Evolutionary conservation across 495 filamentous ascomycete genomes (phyloP).

Genomic region (Xylaria grammica): DNA sequence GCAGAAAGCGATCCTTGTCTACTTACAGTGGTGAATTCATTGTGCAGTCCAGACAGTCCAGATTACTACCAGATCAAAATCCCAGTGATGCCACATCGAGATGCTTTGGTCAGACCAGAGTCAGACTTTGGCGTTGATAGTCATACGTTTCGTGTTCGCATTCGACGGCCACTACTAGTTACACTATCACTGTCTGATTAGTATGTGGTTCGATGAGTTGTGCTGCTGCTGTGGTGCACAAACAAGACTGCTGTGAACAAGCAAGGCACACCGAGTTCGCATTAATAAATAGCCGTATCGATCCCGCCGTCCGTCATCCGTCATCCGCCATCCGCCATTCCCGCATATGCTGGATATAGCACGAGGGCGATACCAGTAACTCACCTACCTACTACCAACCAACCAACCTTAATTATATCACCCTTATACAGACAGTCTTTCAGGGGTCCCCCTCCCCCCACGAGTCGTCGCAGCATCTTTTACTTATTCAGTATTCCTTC

Average conservation of each 20-base stretch:
- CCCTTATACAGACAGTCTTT: slow-evolving; percentile 24
- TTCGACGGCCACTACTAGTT: not conserved
- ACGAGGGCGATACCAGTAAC: not conserved
- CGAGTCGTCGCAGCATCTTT: not conserved
- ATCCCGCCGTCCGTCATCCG: too few species aligned
- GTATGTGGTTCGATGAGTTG: not conserved
- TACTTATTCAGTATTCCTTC: not conserved
- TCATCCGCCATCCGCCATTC: too few species aligned
- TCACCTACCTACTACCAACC: not conserved
- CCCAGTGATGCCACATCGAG: slow-evolving; percentile 2
- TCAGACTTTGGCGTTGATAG: not conserved
- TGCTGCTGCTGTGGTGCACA: too few species aligned
- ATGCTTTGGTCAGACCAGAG: not conserved
- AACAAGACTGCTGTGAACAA: too few species aligned
- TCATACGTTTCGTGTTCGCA: slow-evolving; percentile 24
- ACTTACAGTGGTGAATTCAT: not conserved
- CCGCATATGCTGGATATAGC: too few species aligned
- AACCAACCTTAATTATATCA: slow-evolving; percentile 17
- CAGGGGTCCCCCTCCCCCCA: slow-evolving; percentile 16
- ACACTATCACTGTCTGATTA: not conserved
- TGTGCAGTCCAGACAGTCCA: not conserved
- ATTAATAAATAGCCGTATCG: not conserved
- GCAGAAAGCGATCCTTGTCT: not conserved
- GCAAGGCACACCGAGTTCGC: too few species aligned
- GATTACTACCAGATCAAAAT: not conserved